Base-by-base conservation (phyloP, 805 yeast genomes). In the Saturnispora mendoncae region DNA sequence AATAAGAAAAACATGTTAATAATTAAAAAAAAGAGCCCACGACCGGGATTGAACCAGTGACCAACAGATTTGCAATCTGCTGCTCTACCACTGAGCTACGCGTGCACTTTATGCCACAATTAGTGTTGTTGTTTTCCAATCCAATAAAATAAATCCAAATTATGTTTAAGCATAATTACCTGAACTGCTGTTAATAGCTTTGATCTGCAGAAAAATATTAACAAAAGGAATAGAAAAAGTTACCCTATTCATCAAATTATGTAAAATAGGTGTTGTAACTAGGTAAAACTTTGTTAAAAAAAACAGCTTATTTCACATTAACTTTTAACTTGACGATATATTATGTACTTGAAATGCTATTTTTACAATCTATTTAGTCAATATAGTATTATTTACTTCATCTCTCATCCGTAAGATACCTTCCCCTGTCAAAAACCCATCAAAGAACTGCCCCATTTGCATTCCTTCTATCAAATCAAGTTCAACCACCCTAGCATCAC, bases 31-130 rank as follows among this genome's bases (percentile, higher is more conserved):
- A 19, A 27, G 47, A 81, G 92, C 85, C 79, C 76, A 79, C 78
- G 74, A 84, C 80, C 94, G 80, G 94, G 78, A 62, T 84, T 79
- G 94, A 84, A 84, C 94, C 79, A 76, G 80, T 86, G 92, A 84
- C 95, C 94, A 82, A 80, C 84, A 82, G 94, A 84, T 83, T 84
- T 84, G 94, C 94, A 84, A 84, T 84, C 94, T 80, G 84, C 88
- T 82, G 90, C 94, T 88, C 90, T 84, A 83, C 94, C 92, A 79
- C 92, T 84, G 88, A 87, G 92, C 94, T 87, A 84, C 46, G 36
- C 51, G 51, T 47, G 51, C 52, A 15, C 38, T 34, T 32, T 6
- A 19, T 31, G 33, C 15, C 14, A 27, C 18, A 30, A 30, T 12
- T 9, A 30, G 20, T 14, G 14, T 27, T 27, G 29, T 9, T 9